phyloP scores from a whole-genome alignment of 1,284 basidiomycete species.

The Sanghuangporus baumii region DNA sequence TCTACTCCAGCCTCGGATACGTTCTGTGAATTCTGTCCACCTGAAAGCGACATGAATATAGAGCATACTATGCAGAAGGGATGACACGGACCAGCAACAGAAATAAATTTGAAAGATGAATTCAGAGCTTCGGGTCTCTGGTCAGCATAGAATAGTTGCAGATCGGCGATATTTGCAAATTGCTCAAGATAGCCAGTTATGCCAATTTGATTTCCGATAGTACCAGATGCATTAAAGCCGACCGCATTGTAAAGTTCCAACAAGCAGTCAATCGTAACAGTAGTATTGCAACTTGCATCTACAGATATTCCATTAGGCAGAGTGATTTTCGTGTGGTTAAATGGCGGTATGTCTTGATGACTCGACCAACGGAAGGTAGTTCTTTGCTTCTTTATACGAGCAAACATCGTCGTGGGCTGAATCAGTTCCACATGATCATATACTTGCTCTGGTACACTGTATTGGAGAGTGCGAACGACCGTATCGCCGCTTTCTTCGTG shows the following conservation, averaged over 20 bases:
- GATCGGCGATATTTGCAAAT: conserved; percentile 51
- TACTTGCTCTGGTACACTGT: conserved; percentile 59
- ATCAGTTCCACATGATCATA: conserved; percentile 64
- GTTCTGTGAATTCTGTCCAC: conserved; percentile 59
- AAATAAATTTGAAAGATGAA: conserved; percentile 39
- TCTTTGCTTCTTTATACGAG: conserved; percentile 40
- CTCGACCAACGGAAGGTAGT: conserved; percentile 37
- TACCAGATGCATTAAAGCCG: conserved; percentile 35
- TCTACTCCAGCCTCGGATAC: conserved; percentile 50
- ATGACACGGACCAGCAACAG: conserved; percentile 38
- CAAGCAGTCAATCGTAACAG: conserved; percentile 34
- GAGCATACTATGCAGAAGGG: conserved; percentile 5
- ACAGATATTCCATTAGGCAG: conserved; percentile 34
- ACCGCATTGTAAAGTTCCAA: conserved; percentile 46
- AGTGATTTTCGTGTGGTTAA: conserved; percentile 25
- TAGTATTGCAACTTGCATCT: conserved; percentile 43
- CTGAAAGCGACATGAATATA: conserved; percentile 25
- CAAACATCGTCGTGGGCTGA: conserved; percentile 72
- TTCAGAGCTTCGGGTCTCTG: conserved; percentile 42
- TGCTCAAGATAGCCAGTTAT: conserved; percentile 51
- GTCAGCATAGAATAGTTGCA: conserved; percentile 45
- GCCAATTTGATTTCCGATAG: conserved; percentile 43
- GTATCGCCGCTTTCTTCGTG: conserved; percentile 47
- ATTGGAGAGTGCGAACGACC: conserved; percentile 61
- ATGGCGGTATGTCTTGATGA: conserved; percentile 21